A percentile compares a stretch with the other conserved stretches of the same genome.
phyloP scores from a whole-genome alignment of 2,329 filamentous ascomycete genomes.

The Aspergillus aculeatus region DNA sequence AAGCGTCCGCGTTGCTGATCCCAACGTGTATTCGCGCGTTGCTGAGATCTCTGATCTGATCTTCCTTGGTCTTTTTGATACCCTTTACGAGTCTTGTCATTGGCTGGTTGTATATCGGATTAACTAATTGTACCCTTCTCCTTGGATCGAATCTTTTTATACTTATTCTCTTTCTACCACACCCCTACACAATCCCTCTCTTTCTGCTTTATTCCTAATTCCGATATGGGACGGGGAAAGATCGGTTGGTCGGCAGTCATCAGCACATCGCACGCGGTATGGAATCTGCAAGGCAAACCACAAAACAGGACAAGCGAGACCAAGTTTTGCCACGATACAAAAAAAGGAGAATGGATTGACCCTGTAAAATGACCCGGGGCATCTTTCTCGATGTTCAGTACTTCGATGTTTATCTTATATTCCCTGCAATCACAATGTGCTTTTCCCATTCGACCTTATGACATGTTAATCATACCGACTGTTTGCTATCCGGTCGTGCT shows the following conservation, averaged over 20 bases:
- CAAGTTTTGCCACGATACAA: constrained; percentile 1
- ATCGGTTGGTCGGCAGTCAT: not conserved
- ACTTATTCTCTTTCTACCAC: constrained; percentile 6
- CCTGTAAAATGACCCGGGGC: not conserved
- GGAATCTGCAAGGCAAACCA: not conserved
- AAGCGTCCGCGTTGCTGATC: constrained; percentile 5
- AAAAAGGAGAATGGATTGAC: not conserved
- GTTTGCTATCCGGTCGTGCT: too few relatives aligned
- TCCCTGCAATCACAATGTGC: not conserved
- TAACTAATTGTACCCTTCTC: constrained; percentile 10
- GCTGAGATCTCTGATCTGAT: constrained; percentile 30
- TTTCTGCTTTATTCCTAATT: constrained; percentile 7
- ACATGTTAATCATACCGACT: not conserved
- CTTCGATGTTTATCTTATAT: not conserved
- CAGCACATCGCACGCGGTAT: not conserved
- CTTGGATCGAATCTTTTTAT: not conserved
- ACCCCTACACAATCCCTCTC: constrained; percentile 3
- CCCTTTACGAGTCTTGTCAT: constrained; percentile 38
- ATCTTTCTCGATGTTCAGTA: not conserved
- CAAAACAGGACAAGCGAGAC: not conserved
- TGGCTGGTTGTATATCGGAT: constrained; percentile 33
- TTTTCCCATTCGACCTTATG: not conserved
- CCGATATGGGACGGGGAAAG: constrained; percentile 11
- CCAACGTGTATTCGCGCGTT: constrained; percentile 13
- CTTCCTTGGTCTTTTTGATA: constrained; percentile 39